Conservation (phyloP, 345 rosid genomes). For the Mercurialis annua region DNA sequence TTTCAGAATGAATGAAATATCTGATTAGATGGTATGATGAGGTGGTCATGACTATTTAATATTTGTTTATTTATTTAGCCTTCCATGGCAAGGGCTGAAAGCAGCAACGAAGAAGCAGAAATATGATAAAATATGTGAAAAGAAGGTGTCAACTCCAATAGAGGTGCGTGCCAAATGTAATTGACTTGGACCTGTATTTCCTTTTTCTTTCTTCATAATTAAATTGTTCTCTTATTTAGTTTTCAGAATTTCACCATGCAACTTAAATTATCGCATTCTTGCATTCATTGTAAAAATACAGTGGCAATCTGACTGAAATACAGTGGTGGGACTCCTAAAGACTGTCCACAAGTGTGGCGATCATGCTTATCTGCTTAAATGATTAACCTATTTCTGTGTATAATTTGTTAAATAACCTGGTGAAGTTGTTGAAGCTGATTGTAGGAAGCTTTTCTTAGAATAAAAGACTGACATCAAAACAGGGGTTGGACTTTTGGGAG, state of each 20-base stretch:
- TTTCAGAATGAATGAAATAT: background rate
- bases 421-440: background rate
- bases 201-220: background rate
- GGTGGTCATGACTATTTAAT: background rate
- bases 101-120: conserved; percentile 12
- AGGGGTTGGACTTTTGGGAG: no score
- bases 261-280: background rate
- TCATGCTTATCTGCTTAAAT: background rate
- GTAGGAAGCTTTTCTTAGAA: background rate
- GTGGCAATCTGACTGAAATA: background rate
- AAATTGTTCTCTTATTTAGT: background rate
- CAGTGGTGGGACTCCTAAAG: background rate
- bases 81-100: conserved; percentile 12
- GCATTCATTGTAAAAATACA: background rate
- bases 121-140: conserved; percentile 11
- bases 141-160: conserved; percentile 12
- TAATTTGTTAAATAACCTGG: background rate
- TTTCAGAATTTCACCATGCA: background rate
- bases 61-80: conserved; percentile 5
- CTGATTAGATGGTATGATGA: background rate
- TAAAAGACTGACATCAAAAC: background rate
- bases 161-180: background rate
- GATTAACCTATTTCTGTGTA: background rate
- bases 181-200: background rate
- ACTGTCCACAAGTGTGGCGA: background rate